phyloP scores from a whole-genome alignment of 495 filamentous ascomycete species.

The Annulohypoxylon maeteangense region DNA sequence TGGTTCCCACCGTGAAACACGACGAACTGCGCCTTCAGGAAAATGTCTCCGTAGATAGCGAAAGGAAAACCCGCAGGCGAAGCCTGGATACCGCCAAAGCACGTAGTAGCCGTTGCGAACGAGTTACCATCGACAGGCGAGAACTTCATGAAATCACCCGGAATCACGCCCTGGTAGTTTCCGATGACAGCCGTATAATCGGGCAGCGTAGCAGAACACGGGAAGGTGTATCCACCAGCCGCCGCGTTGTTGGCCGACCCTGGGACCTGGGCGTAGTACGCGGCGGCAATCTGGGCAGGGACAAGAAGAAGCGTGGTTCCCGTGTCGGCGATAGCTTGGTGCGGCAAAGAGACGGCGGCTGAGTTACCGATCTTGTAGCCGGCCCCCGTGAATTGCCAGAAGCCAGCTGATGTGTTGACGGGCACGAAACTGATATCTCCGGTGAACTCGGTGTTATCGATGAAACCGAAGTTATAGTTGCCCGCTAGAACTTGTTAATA shows the following conservation, averaged over 20 bases:
- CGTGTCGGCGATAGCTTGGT: constrained; percentile 65
- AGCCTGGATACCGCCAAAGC: constrained; percentile 75
- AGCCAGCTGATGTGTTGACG: constrained; percentile 71
- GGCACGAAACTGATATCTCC: constrained; percentile 69
- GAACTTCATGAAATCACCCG: constrained; percentile 71
- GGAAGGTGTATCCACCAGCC: constrained; percentile 77
- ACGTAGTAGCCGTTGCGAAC: constrained; percentile 57
- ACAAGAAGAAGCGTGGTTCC: constrained; percentile 82
- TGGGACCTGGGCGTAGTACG: constrained; percentile 74
- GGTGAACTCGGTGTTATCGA: constrained; percentile 69
- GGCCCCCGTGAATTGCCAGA: constrained; percentile 75
- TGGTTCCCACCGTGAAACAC: constrained; percentile 71
- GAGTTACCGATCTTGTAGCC: constrained; percentile 67
- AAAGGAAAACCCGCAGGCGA: constrained; percentile 67
- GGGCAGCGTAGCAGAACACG: constrained; percentile 71
- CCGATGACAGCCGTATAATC: constrained; percentile 70
- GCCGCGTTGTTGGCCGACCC: constrained; percentile 61
- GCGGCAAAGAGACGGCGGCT: constrained; percentile 23
- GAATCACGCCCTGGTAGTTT: constrained; percentile 64
- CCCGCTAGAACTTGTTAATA: constrained; percentile 54
- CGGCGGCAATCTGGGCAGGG: constrained; percentile 63
- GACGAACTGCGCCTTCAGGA: constrained; percentile 84
- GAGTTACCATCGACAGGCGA: constrained; percentile 56
- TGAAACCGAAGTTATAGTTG: constrained; percentile 72
- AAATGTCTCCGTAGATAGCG: constrained; percentile 84